Evolutionary conservation across 371 early-diverging fungal genomes (phyloP), one percentile per base, ranked within the genome.

Genomic region (Mucor velutinosus): DNA sequence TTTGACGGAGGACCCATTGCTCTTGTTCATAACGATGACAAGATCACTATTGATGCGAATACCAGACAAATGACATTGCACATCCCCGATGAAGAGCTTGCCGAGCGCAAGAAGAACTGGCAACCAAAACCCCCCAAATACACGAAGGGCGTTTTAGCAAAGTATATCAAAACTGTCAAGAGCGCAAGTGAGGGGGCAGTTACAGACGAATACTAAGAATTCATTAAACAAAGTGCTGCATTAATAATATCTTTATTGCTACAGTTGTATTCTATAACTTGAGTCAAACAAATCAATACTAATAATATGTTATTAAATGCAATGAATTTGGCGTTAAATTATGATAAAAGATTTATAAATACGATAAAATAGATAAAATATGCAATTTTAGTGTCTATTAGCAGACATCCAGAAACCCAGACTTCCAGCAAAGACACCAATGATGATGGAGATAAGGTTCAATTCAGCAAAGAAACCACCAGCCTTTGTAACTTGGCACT

Each of bases 1-100:
- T 95, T 96, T 73, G 93, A 86, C 4, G 99, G 99, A 61, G 99
- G 99, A 2, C 97, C 97, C 19, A 94, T 98, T 64, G 99, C 92
- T 25, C 83, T 97, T 65, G 83, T 98, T 47, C 70, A 87, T 61
- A 88, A 97, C 71, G 97, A 96, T 25, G 99, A 98, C 79, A 71
- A 78, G 41, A 83, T 98, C 60, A 78, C 87, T 11, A 95, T 98
- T 70, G 95, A 97, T 76, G 96, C 99, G 1, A 83, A 83, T 33
- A 82, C 81, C 7, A 88, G 89, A 45, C 83, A 84, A 29, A 90
- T 98, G 70, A 84, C 90, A 51, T 79, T 90, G 19, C 83, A 93
- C 47, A 86, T 97, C 29, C 77, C 89, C 3, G 94, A 94, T 19
- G 90, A 83, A 27, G 97, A 95, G 77, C 67, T 97, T 64, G 85